Base-by-base conservation (phyloP, 23 red algal species). In the Gracilariopsis chorda region DNA sequence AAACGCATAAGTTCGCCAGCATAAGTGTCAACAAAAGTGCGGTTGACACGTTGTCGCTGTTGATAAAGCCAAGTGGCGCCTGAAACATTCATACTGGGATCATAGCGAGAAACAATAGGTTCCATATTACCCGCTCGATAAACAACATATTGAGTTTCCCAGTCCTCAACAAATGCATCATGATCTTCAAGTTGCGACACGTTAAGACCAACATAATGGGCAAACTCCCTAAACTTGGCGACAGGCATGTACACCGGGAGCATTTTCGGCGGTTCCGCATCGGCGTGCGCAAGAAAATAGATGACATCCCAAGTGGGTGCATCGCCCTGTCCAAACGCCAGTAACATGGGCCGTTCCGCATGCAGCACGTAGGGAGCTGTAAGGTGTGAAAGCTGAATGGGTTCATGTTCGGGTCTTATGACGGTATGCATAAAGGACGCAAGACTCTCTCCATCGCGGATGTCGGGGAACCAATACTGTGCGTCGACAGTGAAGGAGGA, bases 391-490 rank as follows among this genome's bases (percentile, higher is more conserved):
- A 85, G 47, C 11, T 23, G 16, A 12, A 52, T 68, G 12, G 32
- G 58, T n/a, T 44, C 12, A 12, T 39, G 36, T 0, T n/a, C 40
- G 11, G 12, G 57, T 46, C 53, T 9, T 11, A 57, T 69, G 57
- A 40, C 16, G 21, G 55, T 42, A 37, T 85, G 57, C 62, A 85
- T 85, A 46, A 85, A 85, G 20, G 59, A 60, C n/a, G 39, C 12
- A 23, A 85, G 28, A 28, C 56, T 68, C 39, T 85, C 34, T 3
- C 36, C 24, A 27, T 85, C 55, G 11, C 32, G 55, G n/a, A 85
- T 28, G 35, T 45, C 57, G n/a, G 55, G 34, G 57, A 85, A 85
- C 81, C 81, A 85, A 32, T 65, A 43, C n/a, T 32, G 36, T n/a
- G 33, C 20, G 33, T 63, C 53, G 17, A 30, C 35, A 43, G 58